Evolutionary conservation across 2,329 filamentous ascomycete genomes (phyloP).

Genomic region (Mycosphaerella sp.): DNA sequence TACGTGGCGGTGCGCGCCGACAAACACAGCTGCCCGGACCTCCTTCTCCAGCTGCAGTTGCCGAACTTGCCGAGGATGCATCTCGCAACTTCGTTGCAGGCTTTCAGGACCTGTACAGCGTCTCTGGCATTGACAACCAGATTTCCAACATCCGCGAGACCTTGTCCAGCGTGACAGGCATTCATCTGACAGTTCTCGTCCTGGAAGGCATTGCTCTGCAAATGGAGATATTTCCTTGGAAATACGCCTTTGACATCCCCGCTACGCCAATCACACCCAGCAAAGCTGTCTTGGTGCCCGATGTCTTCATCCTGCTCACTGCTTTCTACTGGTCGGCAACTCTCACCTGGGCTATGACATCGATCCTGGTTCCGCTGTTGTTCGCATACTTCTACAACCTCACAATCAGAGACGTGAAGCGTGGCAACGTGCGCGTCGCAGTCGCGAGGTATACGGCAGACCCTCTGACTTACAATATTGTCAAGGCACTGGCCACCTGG

Average conservation of each 20-base stretch:
- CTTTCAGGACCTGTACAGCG: constrained; percentile 57
- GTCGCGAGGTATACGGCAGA: constrained; percentile 61
- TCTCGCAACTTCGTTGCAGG: constrained; percentile 61
- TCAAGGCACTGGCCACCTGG: constrained; percentile 75
- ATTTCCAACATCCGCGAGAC: constrained; percentile 61
- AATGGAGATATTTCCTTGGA: constrained; percentile 62
- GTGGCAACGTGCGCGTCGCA: constrained; percentile 29
- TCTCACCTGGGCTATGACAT: constrained; percentile 69
- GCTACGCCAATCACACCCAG: constrained; percentile 44
- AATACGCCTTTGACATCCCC: constrained; percentile 67
- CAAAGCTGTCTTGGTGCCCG: constrained; percentile 60
- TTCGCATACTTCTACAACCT: constrained; percentile 90
- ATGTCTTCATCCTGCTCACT: constrained; percentile 73
- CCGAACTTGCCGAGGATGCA: constrained; percentile 66
- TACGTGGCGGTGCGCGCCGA: constrained; percentile 17
- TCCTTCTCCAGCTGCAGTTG: constrained; percentile 72
- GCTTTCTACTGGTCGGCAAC: constrained; percentile 67
- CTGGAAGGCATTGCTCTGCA: constrained; percentile 68
- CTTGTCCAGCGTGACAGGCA: constrained; percentile 64
- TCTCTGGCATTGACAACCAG: constrained; percentile 60
- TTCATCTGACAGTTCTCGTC: constrained; percentile 61
- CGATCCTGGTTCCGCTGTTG: constrained; percentile 61
- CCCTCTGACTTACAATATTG: constrained; percentile 82
- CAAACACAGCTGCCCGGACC: constrained; percentile 48
- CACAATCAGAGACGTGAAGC: constrained; percentile 52